These are phyloP conservation scores for Carex kokanica DNA, from an alignment of 176 grass and related monocot species.

Conservation along the genomic window DNA sequence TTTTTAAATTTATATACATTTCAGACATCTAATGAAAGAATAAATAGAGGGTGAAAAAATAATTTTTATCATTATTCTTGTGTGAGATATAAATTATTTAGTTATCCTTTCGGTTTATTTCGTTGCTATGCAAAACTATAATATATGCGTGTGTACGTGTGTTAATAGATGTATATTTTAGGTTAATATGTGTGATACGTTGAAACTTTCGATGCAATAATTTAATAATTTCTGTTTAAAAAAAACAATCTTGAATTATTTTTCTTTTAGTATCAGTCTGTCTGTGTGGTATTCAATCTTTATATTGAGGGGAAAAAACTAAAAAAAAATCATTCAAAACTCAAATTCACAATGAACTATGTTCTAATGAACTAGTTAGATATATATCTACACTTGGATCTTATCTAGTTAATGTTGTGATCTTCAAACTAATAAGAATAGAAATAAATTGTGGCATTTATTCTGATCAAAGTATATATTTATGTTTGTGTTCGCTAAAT, in stretches of 20 bases:
- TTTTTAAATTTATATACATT: too few species aligned
- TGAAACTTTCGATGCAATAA: not conserved
- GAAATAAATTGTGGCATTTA: not conserved
- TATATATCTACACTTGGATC: too few species aligned
- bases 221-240: not conserved
- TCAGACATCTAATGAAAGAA: too few species aligned
- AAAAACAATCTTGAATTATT: not conserved
- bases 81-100: too few species aligned
- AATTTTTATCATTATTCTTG: too few species aligned
- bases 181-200: not conserved
- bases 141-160: too few species aligned
- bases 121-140: too few species aligned
- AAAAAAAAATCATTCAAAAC: not conserved
- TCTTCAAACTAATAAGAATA: not conserved
- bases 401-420: not conserved
- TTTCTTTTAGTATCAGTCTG: not conserved
- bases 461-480: not conserved
- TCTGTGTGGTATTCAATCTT: not conserved
- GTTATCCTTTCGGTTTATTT: too few species aligned
- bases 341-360: not conserved
- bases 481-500: not conserved
- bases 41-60: too few species aligned
- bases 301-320: not conserved
- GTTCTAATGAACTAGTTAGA: not conserved
- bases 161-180: too few species aligned